A percentile compares a stretch with the other conserved stretches of the same genome.
These are phyloP conservation scores for Trametes elegans DNA, from an alignment of 768 basidiomycete species.

Conservation along the genomic window DNA sequence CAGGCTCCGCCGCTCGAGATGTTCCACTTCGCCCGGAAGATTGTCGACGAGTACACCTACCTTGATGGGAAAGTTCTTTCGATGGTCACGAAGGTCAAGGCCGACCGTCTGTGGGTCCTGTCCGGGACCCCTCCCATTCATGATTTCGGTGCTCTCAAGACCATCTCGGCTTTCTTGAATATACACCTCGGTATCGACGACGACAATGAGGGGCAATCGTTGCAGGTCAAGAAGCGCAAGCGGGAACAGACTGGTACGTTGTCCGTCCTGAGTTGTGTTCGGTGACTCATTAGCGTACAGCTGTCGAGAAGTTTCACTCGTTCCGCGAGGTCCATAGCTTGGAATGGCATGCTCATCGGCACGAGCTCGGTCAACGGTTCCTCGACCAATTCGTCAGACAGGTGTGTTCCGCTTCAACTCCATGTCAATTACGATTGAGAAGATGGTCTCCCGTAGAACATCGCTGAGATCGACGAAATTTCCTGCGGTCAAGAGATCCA, in stretches of 20 bases:
- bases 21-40: slow-evolving; percentile 87
- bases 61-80: slow-evolving; percentile 77
- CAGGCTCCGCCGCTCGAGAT: slow-evolving; percentile 84
- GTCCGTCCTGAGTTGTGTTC: background rate
- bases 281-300: slow-evolving; percentile 36
- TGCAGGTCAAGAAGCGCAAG: slow-evolving; percentile 75
- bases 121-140: slow-evolving; percentile 94
- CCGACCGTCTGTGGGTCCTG: slow-evolving; percentile 89
- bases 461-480: slow-evolving; percentile 94
- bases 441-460: background rate
- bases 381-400: slow-evolving; percentile 82
- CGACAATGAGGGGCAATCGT: slow-evolving; percentile 68
- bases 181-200: slow-evolving; percentile 93
- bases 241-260: slow-evolving; percentile 77
- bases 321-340: slow-evolving; percentile 92
- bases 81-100: slow-evolving; percentile 71
- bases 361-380: slow-evolving; percentile 79
- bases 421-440: background rate
- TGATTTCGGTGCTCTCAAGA: slow-evolving; percentile 88
- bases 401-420: slow-evolving; percentile 46
- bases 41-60: slow-evolving; percentile 96
- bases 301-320: slow-evolving; percentile 91
- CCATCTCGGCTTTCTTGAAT: slow-evolving; percentile 83
- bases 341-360: slow-evolving; percentile 90
- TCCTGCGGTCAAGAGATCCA: slow-evolving; percentile 66